phyloP scores from a whole-genome alignment of 225 moss, liverwort and hornwort species.

The Ulota crispa region DNA sequence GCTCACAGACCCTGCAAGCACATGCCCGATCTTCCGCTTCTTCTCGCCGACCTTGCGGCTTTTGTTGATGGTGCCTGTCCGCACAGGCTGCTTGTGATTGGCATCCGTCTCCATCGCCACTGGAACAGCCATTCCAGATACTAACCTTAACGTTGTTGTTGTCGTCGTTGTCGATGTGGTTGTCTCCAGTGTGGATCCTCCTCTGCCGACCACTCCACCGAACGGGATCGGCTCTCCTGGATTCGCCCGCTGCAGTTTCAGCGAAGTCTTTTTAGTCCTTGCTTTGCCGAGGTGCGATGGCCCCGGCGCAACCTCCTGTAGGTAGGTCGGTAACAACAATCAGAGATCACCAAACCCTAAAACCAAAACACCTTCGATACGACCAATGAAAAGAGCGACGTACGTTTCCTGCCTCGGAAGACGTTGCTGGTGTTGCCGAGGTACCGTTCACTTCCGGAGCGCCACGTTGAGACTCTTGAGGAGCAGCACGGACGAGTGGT shows the following conservation, averaged over 20 bases:
- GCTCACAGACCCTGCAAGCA: slow-evolving; percentile 46
- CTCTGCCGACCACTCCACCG: slow-evolving; percentile 32
- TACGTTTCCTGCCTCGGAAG: slow-evolving; percentile 40
- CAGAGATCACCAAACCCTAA: background rate
- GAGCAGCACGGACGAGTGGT: slow-evolving; percentile 18
- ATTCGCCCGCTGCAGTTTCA: slow-evolving; percentile 30
- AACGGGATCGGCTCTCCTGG: slow-evolving; percentile 18
- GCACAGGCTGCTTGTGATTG: slow-evolving; percentile 27
- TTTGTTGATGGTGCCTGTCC: slow-evolving; percentile 36
- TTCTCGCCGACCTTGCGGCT: slow-evolving; percentile 50
- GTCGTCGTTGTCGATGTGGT: background rate
- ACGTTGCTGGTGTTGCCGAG: slow-evolving; percentile 22
- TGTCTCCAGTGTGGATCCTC: slow-evolving; percentile 20
- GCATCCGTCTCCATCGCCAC: slow-evolving; percentile 34
- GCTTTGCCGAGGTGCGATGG: slow-evolving; percentile 46
- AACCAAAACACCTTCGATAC: background rate
- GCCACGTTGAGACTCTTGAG: slow-evolving; percentile 36
- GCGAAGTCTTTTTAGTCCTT: slow-evolving; percentile 45
- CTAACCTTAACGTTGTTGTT: background rate
- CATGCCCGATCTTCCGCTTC: slow-evolving; percentile 62
- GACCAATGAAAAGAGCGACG: background rate
- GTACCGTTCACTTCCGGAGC: slow-evolving; percentile 28
- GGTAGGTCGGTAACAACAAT: slow-evolving; percentile 1
- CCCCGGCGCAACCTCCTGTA: slow-evolving; percentile 40
- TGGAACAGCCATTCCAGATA: slow-evolving; percentile 34